A percentile compares a stretch with the other conserved stretches of the same genome.
These are phyloP conservation scores for Dendrobium chrysotoxum DNA, from an alignment of 106 monocot species.

Conservation along the genomic window DNA sequence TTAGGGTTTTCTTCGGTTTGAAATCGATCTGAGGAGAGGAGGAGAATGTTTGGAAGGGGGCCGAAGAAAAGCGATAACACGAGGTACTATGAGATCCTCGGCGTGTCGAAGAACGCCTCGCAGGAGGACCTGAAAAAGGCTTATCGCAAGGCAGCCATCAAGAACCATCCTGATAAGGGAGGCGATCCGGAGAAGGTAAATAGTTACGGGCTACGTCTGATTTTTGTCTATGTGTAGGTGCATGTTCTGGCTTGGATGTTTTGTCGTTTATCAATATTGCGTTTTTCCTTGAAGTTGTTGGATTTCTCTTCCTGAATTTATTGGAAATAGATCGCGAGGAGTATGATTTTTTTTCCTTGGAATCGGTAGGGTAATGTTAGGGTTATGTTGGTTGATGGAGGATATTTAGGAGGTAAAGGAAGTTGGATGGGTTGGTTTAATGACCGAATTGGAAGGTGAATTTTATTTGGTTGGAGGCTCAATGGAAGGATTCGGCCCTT, in stretches of 20 bases:
- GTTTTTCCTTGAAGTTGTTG: neutral
- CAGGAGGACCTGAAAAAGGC: constrained; percentile 94
- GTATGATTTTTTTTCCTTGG: too few species aligned
- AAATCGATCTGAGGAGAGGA: neutral
- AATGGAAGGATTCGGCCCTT: too few species aligned
- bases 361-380: too few species aligned
- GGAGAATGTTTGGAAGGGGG: constrained; percentile 60
- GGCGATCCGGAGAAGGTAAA: constrained; percentile 94
- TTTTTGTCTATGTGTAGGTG: neutral
- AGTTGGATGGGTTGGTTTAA: too few species aligned
- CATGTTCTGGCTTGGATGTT: neutral
- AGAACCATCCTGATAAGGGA: constrained; percentile 96
- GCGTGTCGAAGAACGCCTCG: constrained; percentile 76
- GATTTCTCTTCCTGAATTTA: neutral
- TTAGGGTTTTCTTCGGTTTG: neutral
- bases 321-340: neutral
- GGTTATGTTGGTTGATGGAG: too few species aligned
- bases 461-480: too few species aligned
- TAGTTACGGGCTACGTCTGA: neutral
- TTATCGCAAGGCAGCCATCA: constrained; percentile 92
- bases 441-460: too few species aligned
- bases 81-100: constrained; percentile 84
- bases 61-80: constrained; percentile 79
- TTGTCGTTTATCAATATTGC: neutral
- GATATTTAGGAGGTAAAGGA: too few species aligned